Evolutionary conservation across 2,329 filamentous ascomycete genomes (phyloP), one percentile per base, ranked within the genome.

Genomic region (Aspergillus ochraceus): DNA sequence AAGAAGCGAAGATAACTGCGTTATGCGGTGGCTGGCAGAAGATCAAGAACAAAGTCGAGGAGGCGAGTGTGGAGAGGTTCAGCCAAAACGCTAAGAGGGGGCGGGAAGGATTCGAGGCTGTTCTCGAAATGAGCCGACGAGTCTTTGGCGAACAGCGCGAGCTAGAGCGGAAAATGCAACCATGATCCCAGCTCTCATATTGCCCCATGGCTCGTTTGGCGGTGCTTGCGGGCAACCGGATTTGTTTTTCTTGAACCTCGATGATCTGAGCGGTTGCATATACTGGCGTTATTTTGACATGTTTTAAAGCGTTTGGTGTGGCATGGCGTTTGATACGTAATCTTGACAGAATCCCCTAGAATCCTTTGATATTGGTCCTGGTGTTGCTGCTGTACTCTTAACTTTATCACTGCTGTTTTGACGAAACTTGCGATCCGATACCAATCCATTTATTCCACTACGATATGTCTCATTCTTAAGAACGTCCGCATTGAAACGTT

Each of bases 1-100:
- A 99, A 80, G 88, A 92, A 62, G 95, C 95, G 45, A 88, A 93
- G 78, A 94, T 99, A 73, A 97, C 93, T 1, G 95, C 95, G 0
- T 82, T 98, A 10, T 97, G 92, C 76, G 94, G 95, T 67, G 95
- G 95, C 63, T 99, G 95, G 93, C 91, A 97, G 79, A 92, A 92
- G 74, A 92, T 98, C 74, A 95, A 92, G 83, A 97, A 95, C 79
- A 91, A 89, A 74, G 96, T 99, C 69, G 95, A 99, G 81, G 92
- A 98, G 69, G 88, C 91, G 55, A 90, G 92, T 47, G 90, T 98
- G 49, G 90, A 90, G 65, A 83, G 92, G 57, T 99, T 99, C 81
- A 86, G 87, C 67, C 92, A 99, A 77, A 99, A 99, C 72, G 94
- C 95, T 24, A 83, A 84, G 67, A 93, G 91, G 79, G 95, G 95